Base-by-base conservation (phyloP, 2,329 filamentous ascomycete species). In the Ceratocystis diversiconidia region DNA sequence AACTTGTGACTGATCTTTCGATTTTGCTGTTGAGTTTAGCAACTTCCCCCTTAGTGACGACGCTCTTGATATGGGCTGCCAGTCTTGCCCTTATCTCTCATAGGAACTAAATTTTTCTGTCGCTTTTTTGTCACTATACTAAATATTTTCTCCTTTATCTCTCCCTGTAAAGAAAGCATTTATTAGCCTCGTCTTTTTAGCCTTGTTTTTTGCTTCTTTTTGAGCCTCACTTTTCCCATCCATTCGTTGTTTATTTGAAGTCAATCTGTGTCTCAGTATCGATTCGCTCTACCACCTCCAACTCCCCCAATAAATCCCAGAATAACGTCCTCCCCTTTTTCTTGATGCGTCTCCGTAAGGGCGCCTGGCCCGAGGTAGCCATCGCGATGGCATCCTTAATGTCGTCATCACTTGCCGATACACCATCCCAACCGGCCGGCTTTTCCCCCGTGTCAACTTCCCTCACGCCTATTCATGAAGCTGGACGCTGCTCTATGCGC, bases 401-500 rank as follows among this genome's bases (percentile, higher is more conserved):
- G n/a, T 32, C 62, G 30, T 44, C 62, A 44, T 55, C 46, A 8
- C 66, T 52, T 41, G 64, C 70, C 46, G 70, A 69, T 66, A 71
- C 71, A 7, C 68, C 61, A 7, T 22, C 28, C 3, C 48, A 19
- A 19, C 15, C 15, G 12, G 22, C 28, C 52, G 52, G 22, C 22
- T 15, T 32, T 28, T 52, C 62, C 44, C n/a, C 50, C 3, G 6
- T 46, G 0, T 61, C 30, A 12, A 52, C 72, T 5, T 41, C 10
- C 12, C 61, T 68, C 66, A 85, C 82, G 0, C 78, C 80, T 1
- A 89, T 85, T 69, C 92, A 96, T 71, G 92, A 96, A 75, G 79
- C 86, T 62, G 92, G 92, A 50, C 83, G 92, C 69, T 97, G 92
- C 75, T 90, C 92, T 0, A 90, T 97, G 69, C 85, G 92, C 62